Evolutionary conservation across 164 flowering plant genomes (phyloP).

Genomic region (Sextonia rubra): DNA sequence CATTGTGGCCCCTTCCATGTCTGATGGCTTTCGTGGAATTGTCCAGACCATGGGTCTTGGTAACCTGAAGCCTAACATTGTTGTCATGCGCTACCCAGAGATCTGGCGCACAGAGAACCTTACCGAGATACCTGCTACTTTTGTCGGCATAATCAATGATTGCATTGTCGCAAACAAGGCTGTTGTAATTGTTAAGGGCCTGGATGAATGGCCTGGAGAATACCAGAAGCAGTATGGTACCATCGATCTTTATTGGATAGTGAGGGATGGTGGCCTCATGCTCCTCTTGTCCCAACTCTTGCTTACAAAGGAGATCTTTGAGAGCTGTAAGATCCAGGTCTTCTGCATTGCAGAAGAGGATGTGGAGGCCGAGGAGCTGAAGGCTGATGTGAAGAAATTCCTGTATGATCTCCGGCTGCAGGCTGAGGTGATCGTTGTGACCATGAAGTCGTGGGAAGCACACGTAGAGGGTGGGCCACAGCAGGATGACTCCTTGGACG

Average conservation of each 20-base stretch:
- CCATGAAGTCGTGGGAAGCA: slow-evolving; percentile 89
- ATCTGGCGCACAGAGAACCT: slow-evolving; percentile 98
- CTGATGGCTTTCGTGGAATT: slow-evolving; percentile 92
- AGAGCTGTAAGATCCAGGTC: slow-evolving; percentile 97
- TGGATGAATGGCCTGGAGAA: slow-evolving; percentile 98
- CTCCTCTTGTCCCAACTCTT: slow-evolving; percentile 96
- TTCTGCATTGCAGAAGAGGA: slow-evolving; percentile 99
- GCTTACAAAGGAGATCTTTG: slow-evolving; percentile 90
- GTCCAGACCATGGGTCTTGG: slow-evolving; percentile 99
- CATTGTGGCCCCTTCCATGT: slow-evolving; percentile 94
- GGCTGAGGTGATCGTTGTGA: slow-evolving; percentile 90
- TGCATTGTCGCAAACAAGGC: slow-evolving; percentile 98
- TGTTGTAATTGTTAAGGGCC: slow-evolving; percentile 95
- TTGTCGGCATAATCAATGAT: slow-evolving; percentile 92
- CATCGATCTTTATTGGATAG: slow-evolving; percentile 97
- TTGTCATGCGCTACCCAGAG: slow-evolving; percentile 97
- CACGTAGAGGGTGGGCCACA: slow-evolving; percentile 40
- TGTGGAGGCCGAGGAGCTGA: slow-evolving; percentile 78
- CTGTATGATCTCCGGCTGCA: slow-evolving; percentile 99
- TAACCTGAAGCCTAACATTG: slow-evolving; percentile 94
- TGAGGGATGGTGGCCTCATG: slow-evolving; percentile 98
- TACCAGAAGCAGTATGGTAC: slow-evolving; percentile 92
- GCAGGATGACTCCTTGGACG: slow-evolving; percentile 83
- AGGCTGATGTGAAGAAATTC: slow-evolving; percentile 89
- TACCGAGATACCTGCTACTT: slow-evolving; percentile 79